These are phyloP conservation scores for Diutina catenulata DNA, from an alignment of 1,139 yeast genomes.

Conservation along the genomic window DNA sequence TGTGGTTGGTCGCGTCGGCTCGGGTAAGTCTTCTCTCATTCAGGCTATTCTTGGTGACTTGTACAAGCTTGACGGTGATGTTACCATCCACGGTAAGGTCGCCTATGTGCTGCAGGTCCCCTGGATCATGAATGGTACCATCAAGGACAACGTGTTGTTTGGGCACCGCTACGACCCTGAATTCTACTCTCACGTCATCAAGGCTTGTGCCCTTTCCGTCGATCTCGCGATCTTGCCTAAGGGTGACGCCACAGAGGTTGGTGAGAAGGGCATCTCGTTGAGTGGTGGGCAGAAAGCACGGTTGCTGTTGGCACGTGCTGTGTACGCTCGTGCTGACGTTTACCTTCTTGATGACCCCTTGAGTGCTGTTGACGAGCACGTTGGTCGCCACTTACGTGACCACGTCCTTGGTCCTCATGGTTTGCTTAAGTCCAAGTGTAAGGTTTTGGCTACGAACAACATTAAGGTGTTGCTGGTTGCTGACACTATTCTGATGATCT, in stretches of 20 bases:
- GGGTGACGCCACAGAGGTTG: slow-evolving; percentile 87
- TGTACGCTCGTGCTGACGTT: slow-evolving; percentile 87
- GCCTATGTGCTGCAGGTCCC: slow-evolving; percentile 89
- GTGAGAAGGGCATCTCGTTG: slow-evolving; percentile 92
- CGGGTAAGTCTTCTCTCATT: slow-evolving; percentile 82
- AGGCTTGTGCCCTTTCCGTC: slow-evolving; percentile 74
- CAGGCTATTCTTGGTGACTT: slow-evolving; percentile 82
- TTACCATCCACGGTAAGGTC: slow-evolving; percentile 60
- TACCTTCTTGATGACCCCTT: slow-evolving; percentile 87
- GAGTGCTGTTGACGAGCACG: slow-evolving; percentile 89
- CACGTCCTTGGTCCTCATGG: slow-evolving; percentile 78
- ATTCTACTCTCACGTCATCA: slow-evolving; percentile 67
- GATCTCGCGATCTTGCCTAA: slow-evolving; percentile 74
- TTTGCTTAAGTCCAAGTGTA: slow-evolving; percentile 62
- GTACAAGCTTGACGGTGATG: slow-evolving; percentile 67
- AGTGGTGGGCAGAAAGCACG: slow-evolving; percentile 98
- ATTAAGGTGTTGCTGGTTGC: slow-evolving; percentile 79
- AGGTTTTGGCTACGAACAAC: slow-evolving; percentile 79
- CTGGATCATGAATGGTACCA: slow-evolving; percentile 94
- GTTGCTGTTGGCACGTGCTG: slow-evolving; percentile 86
- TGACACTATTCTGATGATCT: slow-evolving; percentile 57
- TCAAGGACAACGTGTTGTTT: slow-evolving; percentile 79
- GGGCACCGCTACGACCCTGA: slow-evolving; percentile 77
- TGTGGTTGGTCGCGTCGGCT: slow-evolving; percentile 86
- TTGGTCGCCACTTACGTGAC: slow-evolving; percentile 55